Conservation (phyloP, 176 grass and related monocot species). For the Phoenix dactylifera region DNA sequence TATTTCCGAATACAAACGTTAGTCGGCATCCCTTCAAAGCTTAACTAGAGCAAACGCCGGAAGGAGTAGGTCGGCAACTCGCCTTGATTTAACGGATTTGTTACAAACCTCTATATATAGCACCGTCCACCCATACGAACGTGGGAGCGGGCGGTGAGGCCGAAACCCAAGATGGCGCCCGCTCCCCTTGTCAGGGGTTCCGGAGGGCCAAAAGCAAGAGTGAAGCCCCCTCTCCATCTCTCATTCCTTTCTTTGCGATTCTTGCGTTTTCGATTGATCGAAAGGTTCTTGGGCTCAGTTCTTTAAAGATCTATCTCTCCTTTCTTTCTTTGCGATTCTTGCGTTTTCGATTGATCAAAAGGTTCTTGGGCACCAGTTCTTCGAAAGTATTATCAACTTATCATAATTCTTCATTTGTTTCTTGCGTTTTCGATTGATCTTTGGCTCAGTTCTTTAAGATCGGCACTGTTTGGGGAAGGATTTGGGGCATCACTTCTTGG, state of each 20-base stretch:
- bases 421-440: no score
- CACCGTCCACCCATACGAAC: no score
- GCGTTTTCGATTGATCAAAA: not conserved
- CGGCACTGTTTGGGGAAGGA: constrained; percentile 15
- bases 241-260: not conserved
- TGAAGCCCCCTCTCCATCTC: not conserved
- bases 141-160: not conserved
- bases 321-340: not conserved
- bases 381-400: not conserved
- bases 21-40: no score
- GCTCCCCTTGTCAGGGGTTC: not conserved
- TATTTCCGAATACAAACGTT: no score
- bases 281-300: not conserved
- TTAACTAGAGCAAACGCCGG: no score
- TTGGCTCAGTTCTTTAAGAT: constrained; percentile 19
- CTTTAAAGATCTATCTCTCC: not conserved
- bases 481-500: constrained; percentile 9
- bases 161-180: not conserved
- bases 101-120: no score
- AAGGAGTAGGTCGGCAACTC: no score
- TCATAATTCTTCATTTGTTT: not conserved
- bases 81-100: no score
- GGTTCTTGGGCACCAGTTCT: not conserved
- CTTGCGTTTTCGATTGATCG: not conserved
- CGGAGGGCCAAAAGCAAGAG: not conserved